Evolutionary conservation across 2,329 filamentous ascomycete genomes (phyloP).

Genomic region (Mollisia scopiformis): DNA sequence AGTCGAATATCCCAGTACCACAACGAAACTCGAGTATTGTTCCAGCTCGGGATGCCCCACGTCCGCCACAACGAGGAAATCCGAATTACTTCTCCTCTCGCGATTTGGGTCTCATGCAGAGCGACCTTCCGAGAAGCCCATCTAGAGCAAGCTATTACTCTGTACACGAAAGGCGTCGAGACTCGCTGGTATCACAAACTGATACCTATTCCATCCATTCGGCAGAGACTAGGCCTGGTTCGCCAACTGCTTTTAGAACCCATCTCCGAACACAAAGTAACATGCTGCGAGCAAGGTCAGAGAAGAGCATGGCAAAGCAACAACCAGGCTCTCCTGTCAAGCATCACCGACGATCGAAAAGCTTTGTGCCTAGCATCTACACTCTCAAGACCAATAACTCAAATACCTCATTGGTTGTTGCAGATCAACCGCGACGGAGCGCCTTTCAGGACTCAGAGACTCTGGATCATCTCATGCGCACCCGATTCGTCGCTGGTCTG

Average conservation of each 20-base stretch:
- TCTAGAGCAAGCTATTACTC: slow-evolving; percentile 54
- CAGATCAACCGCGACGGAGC: slow-evolving; percentile 36
- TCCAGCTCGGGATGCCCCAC: slow-evolving; percentile 40
- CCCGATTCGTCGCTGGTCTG: slow-evolving; percentile 58
- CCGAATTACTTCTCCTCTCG: slow-evolving; percentile 44
- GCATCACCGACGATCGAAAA: slow-evolving; percentile 37
- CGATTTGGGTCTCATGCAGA: slow-evolving; percentile 37
- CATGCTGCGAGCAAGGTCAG: slow-evolving; percentile 38
- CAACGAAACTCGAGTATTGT: slow-evolving; percentile 38
- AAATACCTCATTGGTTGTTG: slow-evolving; percentile 32
- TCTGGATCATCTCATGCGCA: slow-evolving; percentile 37
- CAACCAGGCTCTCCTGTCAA: slow-evolving; percentile 24
- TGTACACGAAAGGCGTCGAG: slow-evolving; percentile 52
- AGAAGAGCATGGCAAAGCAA: slow-evolving; percentile 36
- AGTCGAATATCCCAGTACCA: slow-evolving; percentile 35
- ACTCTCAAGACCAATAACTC: slow-evolving; percentile 55
- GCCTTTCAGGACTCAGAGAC: slow-evolving; percentile 32
- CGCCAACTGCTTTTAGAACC: slow-evolving; percentile 43
- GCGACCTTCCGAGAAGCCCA: slow-evolving; percentile 39
- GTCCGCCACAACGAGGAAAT: slow-evolving; percentile 40
- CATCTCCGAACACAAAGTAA: slow-evolving; percentile 36
- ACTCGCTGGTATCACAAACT: slow-evolving; percentile 42
- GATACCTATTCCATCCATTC: slow-evolving; percentile 39
- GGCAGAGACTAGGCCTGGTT: slow-evolving; percentile 47
- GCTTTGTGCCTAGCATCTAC: slow-evolving; percentile 55